Percentiles rank a stretch among this genome's conserved stretches.
Evolutionary conservation across 306 rosid genomes (phyloP).

Genomic region (Bauhinia variegata): DNA sequence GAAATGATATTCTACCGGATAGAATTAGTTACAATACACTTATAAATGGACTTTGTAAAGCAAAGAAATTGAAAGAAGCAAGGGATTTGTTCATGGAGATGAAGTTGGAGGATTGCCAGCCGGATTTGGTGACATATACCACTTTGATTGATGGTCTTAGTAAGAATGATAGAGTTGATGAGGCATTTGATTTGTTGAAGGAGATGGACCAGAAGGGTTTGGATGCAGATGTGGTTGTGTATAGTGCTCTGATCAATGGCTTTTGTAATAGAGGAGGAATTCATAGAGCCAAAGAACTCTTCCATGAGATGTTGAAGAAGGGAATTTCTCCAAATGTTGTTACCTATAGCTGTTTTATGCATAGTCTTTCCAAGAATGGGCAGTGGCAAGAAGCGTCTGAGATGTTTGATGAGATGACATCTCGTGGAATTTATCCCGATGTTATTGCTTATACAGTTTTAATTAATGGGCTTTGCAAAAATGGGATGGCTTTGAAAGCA

Average conservation of each 20-base stretch:
- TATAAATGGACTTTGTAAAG: slow-evolving; percentile 71
- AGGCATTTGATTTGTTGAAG: slow-evolving; percentile 58
- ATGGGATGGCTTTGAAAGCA: slow-evolving; percentile 59
- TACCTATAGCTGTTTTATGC: slow-evolving; percentile 66
- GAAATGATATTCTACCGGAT: slow-evolving; percentile 50
- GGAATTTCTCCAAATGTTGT: slow-evolving; percentile 68
- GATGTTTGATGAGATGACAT: slow-evolving; percentile 64
- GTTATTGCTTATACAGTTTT: slow-evolving; percentile 62
- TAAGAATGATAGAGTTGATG: slow-evolving; percentile 58
- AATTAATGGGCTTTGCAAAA: slow-evolving; percentile 76
- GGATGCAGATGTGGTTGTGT: slow-evolving; percentile 57
- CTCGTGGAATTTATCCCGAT: slow-evolving; percentile 58
- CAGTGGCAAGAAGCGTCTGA: slow-evolving; percentile 62
- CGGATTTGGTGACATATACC: slow-evolving; percentile 56
- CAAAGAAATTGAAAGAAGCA: slow-evolving; percentile 58
- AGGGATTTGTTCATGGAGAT: slow-evolving; percentile 57
- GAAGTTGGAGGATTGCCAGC: slow-evolving; percentile 53
- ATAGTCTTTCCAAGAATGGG: slow-evolving; percentile 63
- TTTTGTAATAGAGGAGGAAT: slow-evolving; percentile 58
- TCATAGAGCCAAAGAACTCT: slow-evolving; percentile 56
- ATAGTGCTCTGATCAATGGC: slow-evolving; percentile 54
- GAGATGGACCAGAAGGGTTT: slow-evolving; percentile 71
- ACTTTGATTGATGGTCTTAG: slow-evolving; percentile 64
- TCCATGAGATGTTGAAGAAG: slow-evolving; percentile 63
- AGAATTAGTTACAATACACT: slow-evolving; percentile 59